A percentile compares a stretch with the other conserved stretches of the same genome.
phyloP scores from a whole-genome alignment of 495 filamentous ascomycete genomes.

The Aspergillus ostianus region DNA sequence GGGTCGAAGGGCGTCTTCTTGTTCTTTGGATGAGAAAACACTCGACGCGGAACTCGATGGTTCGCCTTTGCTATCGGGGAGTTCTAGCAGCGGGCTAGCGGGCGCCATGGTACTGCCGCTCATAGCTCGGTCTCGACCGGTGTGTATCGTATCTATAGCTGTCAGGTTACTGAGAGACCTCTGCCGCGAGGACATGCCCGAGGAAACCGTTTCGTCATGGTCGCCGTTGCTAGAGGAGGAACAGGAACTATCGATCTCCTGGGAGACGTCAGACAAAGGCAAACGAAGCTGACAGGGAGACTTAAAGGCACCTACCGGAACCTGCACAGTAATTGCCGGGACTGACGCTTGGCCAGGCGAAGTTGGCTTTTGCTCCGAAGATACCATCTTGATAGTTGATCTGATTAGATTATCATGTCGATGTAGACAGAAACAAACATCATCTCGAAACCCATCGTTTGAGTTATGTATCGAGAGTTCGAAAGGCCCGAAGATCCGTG shows the following conservation, averaged over 20 bases:
- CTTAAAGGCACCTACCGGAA: slow-evolving; percentile 9
- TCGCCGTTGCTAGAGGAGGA: neutral
- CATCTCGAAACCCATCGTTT: neutral
- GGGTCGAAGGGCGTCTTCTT: slow-evolving; percentile 11
- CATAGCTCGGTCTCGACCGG: slow-evolving; percentile 18
- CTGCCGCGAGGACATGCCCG: neutral
- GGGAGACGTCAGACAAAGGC: neutral
- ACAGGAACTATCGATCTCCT: neutral
- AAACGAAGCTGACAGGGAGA: neutral
- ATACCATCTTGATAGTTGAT: neutral
- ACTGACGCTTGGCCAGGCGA: neutral
- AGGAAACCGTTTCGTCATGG: neutral
- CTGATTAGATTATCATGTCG: neutral
- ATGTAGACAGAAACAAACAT: neutral
- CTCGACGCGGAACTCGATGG: slow-evolving; percentile 9
- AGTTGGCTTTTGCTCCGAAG: neutral
- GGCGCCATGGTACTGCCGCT: slow-evolving; percentile 22
- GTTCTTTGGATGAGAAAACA: slow-evolving; percentile 15
- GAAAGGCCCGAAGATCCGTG: neutral
- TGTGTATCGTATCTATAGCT: slow-evolving; percentile 9
- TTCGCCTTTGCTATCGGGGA: slow-evolving; percentile 7
- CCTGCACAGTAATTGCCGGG: slow-evolving; percentile 19
- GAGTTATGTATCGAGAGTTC: neutral
- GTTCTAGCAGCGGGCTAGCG: slow-evolving; percentile 7
- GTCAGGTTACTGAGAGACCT: slow-evolving; percentile 17